These are phyloP conservation scores for Botrytis cinerea DNA, from an alignment of 2,329 filamentous ascomycete genomes.

Conservation along the genomic window DNA sequence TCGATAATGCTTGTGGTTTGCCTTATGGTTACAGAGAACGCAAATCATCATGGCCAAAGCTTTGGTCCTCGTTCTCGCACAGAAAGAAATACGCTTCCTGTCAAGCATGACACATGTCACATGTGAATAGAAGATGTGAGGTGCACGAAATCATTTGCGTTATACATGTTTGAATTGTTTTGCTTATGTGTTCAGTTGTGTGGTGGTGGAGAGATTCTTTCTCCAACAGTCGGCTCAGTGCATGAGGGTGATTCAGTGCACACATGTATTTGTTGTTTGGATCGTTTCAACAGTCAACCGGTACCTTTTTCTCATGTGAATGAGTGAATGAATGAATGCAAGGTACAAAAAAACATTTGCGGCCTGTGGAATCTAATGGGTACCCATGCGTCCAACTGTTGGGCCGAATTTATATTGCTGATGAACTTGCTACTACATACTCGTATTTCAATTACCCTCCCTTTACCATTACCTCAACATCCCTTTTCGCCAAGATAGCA, in stretches of 20 bases:
- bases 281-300: background rate
- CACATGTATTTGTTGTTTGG: background rate
- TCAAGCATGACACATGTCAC: background rate
- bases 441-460: background rate
- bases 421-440: background rate
- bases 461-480: background rate
- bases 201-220: background rate
- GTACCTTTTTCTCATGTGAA: background rate
- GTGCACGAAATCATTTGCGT: background rate
- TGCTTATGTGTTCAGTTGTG: background rate
- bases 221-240: background rate
- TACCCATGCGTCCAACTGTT: background rate
- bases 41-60: slow-evolving; percentile 7
- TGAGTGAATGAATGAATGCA: background rate
- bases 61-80: background rate
- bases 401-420: background rate
- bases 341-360: background rate
- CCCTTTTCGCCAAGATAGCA: background rate
- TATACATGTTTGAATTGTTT: background rate
- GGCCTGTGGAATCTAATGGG: background rate
- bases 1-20: background rate
- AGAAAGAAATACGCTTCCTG: background rate
- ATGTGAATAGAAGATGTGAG: background rate
- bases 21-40: background rate
- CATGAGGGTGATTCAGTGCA: background rate